Evolutionary conservation across 345 rosid species (phyloP), one percentile per base, ranked within the genome.

Genomic region (Populus ilicifolia): DNA sequence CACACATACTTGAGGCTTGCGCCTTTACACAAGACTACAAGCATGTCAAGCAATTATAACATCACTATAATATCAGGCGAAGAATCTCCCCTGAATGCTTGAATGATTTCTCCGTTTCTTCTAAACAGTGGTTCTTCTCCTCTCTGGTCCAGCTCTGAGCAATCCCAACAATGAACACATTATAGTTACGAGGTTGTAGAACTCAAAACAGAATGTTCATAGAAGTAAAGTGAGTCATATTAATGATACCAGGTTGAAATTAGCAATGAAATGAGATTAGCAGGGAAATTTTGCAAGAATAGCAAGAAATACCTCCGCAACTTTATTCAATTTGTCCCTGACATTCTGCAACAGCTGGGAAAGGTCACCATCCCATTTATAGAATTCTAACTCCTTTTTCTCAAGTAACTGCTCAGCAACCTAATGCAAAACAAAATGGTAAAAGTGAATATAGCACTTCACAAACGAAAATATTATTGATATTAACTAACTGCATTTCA

Each of bases 51-150:
- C 29, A 25, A 48, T 71, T 44, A 71, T 25, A 8, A 14, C 64
- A 83, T 90, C 85, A 88, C 2, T 91, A 87, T 81, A 93, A 78
- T 84, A 96, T 88, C 39, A 93, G 83, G 70, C 98, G 97, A 68
- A 96, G 98, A 75, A 96, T 90, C 66, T 96, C 91, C 50, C 99
- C 98, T 0, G 97, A 96, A 82, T 86, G 71, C 84, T 92, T 91
- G 87, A 96, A 96, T 1, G 99, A 96, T 86, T 90, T 93, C 85
- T 92, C 93, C 0, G 97, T 96, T 89, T 96, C 99, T 76, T 90
- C 97, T 89, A 96, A 83, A 86, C 99, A 96, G 80, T 86, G 98
- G 66, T 88, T 79, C 91, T 96, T 96, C 83, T 92, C 96, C 48
- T 90, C 93, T 80, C 96, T 88, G 0, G 89, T 96, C 99, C 99